Percentiles rank a stretch among this genome's conserved stretches.
Conservation (phyloP, 345 rosid genomes). For the Turnera subulata region DNA sequence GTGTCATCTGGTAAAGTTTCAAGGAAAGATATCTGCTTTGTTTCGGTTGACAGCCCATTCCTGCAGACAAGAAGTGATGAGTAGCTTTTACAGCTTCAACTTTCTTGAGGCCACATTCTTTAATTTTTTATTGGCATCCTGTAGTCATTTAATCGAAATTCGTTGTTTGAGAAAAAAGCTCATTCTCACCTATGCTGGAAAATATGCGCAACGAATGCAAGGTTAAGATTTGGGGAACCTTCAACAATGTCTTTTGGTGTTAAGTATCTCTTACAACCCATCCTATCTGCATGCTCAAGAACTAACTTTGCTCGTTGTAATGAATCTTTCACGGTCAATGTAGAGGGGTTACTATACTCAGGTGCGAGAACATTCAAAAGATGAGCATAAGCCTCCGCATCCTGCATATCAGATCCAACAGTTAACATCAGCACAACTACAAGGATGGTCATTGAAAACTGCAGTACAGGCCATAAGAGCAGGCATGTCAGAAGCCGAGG, state of each 20-base stretch:
- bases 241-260: slow-evolving; percentile 94
- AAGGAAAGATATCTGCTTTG: slow-evolving; percentile 78
- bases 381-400: slow-evolving; percentile 94
- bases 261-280: slow-evolving; percentile 97
- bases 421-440: slow-evolving; percentile 4
- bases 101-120: neutral
- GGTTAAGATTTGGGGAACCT: slow-evolving; percentile 96
- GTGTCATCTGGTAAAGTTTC: slow-evolving; percentile 76
- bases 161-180: neutral
- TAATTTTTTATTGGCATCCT: neutral
- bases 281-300: slow-evolving; percentile 94
- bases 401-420: slow-evolving; percentile 47
- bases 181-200: slow-evolving; percentile 88
- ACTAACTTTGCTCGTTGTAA: slow-evolving; percentile 74
- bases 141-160: slow-evolving; percentile 1
- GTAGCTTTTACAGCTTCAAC: slow-evolving; percentile 12
- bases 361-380: slow-evolving; percentile 91
- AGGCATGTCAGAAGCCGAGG: too few species aligned
- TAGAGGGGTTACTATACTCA: slow-evolving; percentile 66
- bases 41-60: slow-evolving; percentile 85
- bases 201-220: slow-evolving; percentile 95
- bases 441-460: neutral
- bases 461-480: neutral
- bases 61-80: slow-evolving; percentile 31
- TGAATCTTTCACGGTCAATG: slow-evolving; percentile 45